A percentile compares a stretch with the other conserved stretches of the same genome.
These are phyloP conservation scores for Schwanniomyces occidentalis DNA, from an alignment of 805 yeast species.

Conservation along the genomic window DNA sequence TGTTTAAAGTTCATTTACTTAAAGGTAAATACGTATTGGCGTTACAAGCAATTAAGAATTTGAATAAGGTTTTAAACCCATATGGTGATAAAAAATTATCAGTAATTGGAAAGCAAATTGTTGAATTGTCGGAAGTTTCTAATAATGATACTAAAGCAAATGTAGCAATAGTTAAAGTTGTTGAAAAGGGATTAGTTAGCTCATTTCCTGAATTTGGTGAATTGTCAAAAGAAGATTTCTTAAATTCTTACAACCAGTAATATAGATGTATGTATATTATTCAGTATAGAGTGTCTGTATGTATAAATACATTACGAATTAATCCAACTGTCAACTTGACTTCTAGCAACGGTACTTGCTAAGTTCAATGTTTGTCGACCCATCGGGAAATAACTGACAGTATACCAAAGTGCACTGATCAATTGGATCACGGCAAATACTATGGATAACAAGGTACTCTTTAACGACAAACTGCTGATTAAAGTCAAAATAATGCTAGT, in stretches of 20 bases:
- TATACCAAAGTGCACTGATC: slow-evolving; percentile 44
- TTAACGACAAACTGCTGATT: slow-evolving; percentile 35
- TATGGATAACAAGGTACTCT: slow-evolving; percentile 38
- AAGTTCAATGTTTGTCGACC: slow-evolving; percentile 44
- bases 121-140: slow-evolving; percentile 30
- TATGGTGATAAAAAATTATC: slow-evolving; percentile 12
- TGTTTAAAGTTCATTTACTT: slow-evolving; percentile 36
- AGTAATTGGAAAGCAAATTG: slow-evolving; percentile 31
- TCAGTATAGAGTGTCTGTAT: too few species aligned
- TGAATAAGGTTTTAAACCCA: slow-evolving; percentile 36
- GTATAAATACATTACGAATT: slow-evolving; percentile 20
- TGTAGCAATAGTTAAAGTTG: slow-evolving; percentile 45
- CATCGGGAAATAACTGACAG: slow-evolving; percentile 49
- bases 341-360: slow-evolving; percentile 44
- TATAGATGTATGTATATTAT: slow-evolving; percentile 7
- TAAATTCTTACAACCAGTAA: slow-evolving; percentile 11
- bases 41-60: slow-evolving; percentile 44
- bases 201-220: slow-evolving; percentile 35
- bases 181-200: slow-evolving; percentile 34
- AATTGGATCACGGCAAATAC: slow-evolving; percentile 43
- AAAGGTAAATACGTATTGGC: slow-evolving; percentile 50
- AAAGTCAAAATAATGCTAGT: slow-evolving; percentile 42
- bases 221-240: slow-evolving; percentile 16
- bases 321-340: slow-evolving; percentile 47
- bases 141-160: slow-evolving; percentile 39